Conservation (phyloP, 2,329 filamentous ascomycete species). For the Cytospora piceae region DNA sequence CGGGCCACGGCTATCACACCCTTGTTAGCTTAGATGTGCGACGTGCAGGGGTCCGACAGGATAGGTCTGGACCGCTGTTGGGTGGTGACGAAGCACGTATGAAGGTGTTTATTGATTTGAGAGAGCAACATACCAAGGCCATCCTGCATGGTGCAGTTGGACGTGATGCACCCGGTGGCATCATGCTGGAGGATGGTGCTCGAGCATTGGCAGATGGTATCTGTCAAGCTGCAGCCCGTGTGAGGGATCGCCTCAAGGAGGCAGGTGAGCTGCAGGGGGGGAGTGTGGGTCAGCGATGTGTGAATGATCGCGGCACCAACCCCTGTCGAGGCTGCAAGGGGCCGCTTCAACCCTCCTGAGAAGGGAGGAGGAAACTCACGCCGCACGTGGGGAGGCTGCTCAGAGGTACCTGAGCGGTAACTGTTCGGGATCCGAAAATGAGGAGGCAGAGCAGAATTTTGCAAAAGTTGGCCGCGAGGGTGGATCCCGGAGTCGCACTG, state of each 20-base stretch:
- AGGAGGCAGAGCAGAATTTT: conserved; percentile 16
- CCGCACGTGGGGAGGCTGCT: conserved; percentile 18
- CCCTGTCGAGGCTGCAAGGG: not conserved
- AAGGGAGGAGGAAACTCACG: conserved; percentile 13
- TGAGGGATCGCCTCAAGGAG: conserved; percentile 17
- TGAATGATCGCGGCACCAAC: not conserved
- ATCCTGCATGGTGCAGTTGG: conserved; percentile 28
- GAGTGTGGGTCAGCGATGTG: conserved; percentile 2
- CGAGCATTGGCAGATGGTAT: conserved; percentile 22
- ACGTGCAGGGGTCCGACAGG: not conserved
- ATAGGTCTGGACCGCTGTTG: not conserved
- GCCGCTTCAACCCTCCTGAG: not conserved
- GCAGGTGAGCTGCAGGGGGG: conserved; percentile 23
- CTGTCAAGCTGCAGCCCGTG: conserved; percentile 12
- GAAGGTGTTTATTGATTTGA: not conserved
- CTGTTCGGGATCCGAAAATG: conserved; percentile 5
- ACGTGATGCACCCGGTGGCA: conserved; percentile 17
- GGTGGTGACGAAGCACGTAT: not conserved
- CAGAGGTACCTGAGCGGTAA: conserved; percentile 19
- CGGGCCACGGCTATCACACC: conserved; percentile 14
- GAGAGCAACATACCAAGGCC: conserved; percentile 21
- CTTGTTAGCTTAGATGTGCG: not conserved
- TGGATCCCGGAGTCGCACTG: conserved; percentile 12
- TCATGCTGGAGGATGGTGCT: conserved; percentile 10
- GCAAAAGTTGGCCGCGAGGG: not conserved